Evolutionary conservation across 2,329 filamentous ascomycete genomes (phyloP).

Genomic region (Onygena corvina): DNA sequence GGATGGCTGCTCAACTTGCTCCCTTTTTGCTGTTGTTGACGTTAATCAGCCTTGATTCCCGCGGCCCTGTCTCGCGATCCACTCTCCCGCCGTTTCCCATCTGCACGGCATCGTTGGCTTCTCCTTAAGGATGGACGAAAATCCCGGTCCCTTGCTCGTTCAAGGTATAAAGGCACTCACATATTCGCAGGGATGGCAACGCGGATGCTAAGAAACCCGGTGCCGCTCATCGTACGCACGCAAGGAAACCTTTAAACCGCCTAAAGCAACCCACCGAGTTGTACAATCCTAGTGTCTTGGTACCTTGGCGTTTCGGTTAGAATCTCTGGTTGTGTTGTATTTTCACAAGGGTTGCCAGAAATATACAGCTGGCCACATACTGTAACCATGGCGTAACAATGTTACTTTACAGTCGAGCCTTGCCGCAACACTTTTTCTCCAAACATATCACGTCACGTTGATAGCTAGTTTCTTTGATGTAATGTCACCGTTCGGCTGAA

Average conservation of each 20-base stretch:
- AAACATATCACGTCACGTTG: background rate
- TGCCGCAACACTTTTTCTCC: background rate
- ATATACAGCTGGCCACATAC: background rate
- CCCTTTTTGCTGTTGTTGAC: background rate
- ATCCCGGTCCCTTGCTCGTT: background rate
- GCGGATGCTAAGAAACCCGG: background rate
- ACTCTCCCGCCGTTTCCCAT: conserved; percentile 1
- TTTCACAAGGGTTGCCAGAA: background rate
- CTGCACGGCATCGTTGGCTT: conserved; percentile 1
- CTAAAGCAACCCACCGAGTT: conserved; percentile 1
- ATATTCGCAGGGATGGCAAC: background rate
- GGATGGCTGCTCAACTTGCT: too few relatives aligned
- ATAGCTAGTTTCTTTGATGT: background rate
- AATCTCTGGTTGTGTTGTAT: conserved; percentile 2
- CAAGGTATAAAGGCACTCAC: background rate
- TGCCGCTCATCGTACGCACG: background rate
- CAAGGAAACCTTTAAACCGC: background rate
- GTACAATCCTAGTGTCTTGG: background rate
- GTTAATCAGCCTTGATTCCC: conserved; percentile 3
- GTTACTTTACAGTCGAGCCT: background rate
- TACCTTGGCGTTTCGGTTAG: conserved; percentile 5
- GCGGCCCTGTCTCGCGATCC: background rate
- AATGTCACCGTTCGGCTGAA: background rate
- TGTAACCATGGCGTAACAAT: background rate
- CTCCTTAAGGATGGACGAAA: too few relatives aligned